Base-by-base conservation (phyloP, 2,329 filamentous ascomycete species). In the Fusarium robinianum region DNA sequence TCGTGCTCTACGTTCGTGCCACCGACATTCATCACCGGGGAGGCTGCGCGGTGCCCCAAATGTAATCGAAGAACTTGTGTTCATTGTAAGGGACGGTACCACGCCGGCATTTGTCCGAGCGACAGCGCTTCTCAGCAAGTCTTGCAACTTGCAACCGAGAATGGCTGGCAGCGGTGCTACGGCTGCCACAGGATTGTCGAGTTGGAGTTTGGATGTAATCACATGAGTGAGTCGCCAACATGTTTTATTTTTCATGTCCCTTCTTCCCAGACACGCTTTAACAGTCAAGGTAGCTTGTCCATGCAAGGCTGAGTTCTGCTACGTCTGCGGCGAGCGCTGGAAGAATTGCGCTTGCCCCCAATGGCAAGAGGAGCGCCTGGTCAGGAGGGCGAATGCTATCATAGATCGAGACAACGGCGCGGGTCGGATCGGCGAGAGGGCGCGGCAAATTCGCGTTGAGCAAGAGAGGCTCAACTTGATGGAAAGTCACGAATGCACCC, bases 111-210 rank as follows among this genome's bases (percentile, higher is more conserved):
- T 15, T 84, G 79, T 47, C 71, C 72, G 0, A 32, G 71, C 0
- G 75, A 83, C 30, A 44, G 55, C 0, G 58, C 53, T 0, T 46
- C 73, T 0, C 63, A 74, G 30, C 51, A 68, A 15, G 33, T 80
- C 1, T 46, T 80, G 1, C 32, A 58, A 0, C 34, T 74, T 0
- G 77, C 74, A 1, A 40, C 49, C 0, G 45, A 62, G 1, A 56
- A 76, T 4, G 67, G 70, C 0, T 84, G 78, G 79, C 70, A 75
- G 55, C 64, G 70, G 2, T 84, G 79, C 43, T 58, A 53, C 2
- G 32, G 46, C 0, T 84, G 80, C 50, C 48, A 48, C 0, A 49
- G 63, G 0, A 22, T 82, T 6, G 69, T 83, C 0, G 76, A 80
- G 58, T 61, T 78, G 0, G 24, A 51, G 0, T 8, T 23, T 1